Evolutionary conservation across 2,329 filamentous ascomycete species (phyloP), one percentile per base, ranked within the genome.

Genomic region (Gremmenia infestans): DNA sequence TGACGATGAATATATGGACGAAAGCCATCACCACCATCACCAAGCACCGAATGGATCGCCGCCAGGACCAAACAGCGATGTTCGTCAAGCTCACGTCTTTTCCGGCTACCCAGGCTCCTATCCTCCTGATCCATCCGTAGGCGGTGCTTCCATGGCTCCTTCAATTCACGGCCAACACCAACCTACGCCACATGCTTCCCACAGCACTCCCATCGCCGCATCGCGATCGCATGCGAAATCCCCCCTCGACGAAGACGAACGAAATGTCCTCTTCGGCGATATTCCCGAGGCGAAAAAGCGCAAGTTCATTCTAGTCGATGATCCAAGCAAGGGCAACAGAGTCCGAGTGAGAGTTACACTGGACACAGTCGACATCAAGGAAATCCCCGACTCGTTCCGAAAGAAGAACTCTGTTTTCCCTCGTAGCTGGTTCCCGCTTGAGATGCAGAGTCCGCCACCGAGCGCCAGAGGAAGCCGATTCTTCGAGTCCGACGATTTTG

Each of bases 291-390:
- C 87, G 52, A 96, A 96, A 76, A 90, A 91, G 68, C 88, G 93
- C 70, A 97, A 97, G 73, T 97, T 97, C 72, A 96, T 97, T 64
- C 82, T 97, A 9, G 91, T 97, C 28, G 92, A 97, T 63, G 93
- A 97, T 71, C 86, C 84, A 52, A 88, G 91, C 60, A 87, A 90
- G 37, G 88, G 87, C 52, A 87, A 84, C 50, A 83, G 91, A 43
- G 86, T 97, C 1, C 86, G 93, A 15, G 92, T 97, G 47, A 88
- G 92, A 59, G 92, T 97, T 51, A 94, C 89, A 60, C 83, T 99
- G n/a, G 91, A 97, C 68, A 86, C 87, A 46, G 91, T 97, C 65
- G 88, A 97, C 70, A 95, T 94, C 76, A 88, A 92, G 67, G 93
- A 97, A 73, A 96, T 97, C 68, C 93, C 93, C 1, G 93, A 97